Percentiles rank a stretch among this genome's conserved stretches.
Evolutionary conservation across 208 protist species (phyloP).

Genomic region (Herpetomonas samuelpessoai): DNA sequence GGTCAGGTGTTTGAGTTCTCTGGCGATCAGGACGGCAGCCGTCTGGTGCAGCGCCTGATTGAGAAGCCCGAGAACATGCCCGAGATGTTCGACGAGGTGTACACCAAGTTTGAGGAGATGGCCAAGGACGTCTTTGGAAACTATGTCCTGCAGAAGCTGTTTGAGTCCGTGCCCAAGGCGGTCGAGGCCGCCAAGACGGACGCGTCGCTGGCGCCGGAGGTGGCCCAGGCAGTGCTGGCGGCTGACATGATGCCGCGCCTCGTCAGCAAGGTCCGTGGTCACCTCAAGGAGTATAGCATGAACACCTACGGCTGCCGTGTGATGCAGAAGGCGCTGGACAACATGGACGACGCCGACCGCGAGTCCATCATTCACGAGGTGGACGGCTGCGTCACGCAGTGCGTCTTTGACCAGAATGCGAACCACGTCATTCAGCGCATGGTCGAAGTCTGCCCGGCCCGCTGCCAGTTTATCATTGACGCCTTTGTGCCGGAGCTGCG

Average conservation of each 20-base stretch:
- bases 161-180: slow-evolving; percentile 86
- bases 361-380: slow-evolving; percentile 85
- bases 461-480: slow-evolving; percentile 93
- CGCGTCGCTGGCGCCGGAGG: slow-evolving; percentile 2
- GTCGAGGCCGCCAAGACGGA: slow-evolving; percentile 17
- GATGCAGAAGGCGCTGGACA: slow-evolving; percentile 96
- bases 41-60: slow-evolving; percentile 96
- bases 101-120: slow-evolving; percentile 69
- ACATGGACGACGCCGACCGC: slow-evolving; percentile 32
- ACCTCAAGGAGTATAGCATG: slow-evolving; percentile 87
- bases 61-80: slow-evolving; percentile 84
- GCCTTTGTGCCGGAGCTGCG: slow-evolving; percentile 86
- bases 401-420: slow-evolving; percentile 98
- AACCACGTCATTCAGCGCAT: slow-evolving; percentile 99
- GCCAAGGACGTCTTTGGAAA: slow-evolving; percentile 98
- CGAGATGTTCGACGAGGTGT: slow-evolving; percentile 88
- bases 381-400: slow-evolving; percentile 83
- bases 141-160: slow-evolving; percentile 98
- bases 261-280: slow-evolving; percentile 65
- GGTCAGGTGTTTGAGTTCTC: slow-evolving; percentile 88
- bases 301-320: slow-evolving; percentile 97
- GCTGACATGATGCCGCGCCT: slow-evolving; percentile 37
- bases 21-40: slow-evolving; percentile 95
- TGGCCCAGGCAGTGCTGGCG: background rate
- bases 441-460: slow-evolving; percentile 91